Conservation (phyloP, 257 asterid species). For the Capsicum baccatum region DNA sequence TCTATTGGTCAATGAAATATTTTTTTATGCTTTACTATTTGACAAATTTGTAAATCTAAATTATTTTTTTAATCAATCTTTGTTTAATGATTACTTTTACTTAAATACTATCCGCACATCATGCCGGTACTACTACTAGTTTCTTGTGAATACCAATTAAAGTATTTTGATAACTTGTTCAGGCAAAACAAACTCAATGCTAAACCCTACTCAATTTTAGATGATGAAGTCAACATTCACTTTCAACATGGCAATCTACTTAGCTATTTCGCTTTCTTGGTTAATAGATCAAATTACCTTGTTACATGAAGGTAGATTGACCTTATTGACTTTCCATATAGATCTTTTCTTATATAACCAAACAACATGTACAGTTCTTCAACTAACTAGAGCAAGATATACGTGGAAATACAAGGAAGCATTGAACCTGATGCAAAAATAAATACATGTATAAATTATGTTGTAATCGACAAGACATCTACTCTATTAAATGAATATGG, state of each 20-base stretch:
- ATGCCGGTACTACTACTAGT: no score
- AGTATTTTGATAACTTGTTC: not conserved
- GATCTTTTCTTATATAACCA: not conserved
- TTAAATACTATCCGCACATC: no score
- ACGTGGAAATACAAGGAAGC: slow-evolving; percentile 8
- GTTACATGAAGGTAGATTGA: not conserved
- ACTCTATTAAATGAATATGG: slow-evolving; percentile 29
- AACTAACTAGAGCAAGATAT: slow-evolving; percentile 12
- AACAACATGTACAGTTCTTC: not conserved
- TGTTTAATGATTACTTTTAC: no score
- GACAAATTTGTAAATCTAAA: no score
- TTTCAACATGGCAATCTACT: not conserved
- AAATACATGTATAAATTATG: not conserved
- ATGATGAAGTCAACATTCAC: not conserved
- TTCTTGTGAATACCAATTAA: no score
- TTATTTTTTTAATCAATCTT: no score
- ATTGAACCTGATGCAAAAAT: slow-evolving; percentile 10
- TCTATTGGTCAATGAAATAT: no score
- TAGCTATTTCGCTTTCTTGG: not conserved
- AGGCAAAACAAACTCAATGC: not conserved
- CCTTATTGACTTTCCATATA: not conserved
- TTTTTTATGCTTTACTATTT: no score
- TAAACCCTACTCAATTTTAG: not conserved
- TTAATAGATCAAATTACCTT: not conserved
- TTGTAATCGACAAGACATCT: not conserved